Conservation (phyloP, 2,329 filamentous ascomycete species). For the Botrytis aclada region DNA sequence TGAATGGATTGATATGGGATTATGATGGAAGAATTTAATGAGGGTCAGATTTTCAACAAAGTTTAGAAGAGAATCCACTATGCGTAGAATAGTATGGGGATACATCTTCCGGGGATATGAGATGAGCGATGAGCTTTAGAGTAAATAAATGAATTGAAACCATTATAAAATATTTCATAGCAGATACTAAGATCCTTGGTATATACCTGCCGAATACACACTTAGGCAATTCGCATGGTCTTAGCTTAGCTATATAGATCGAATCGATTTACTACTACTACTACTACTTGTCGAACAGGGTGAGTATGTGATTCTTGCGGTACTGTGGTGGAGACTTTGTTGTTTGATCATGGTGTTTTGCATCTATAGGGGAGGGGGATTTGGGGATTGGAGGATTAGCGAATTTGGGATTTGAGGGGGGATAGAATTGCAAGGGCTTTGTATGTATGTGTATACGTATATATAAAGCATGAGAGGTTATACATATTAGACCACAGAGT, state of each 20-base stretch:
- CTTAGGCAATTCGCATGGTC: too few relatives aligned
- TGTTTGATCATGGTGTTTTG: not conserved
- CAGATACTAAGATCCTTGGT: not conserved
- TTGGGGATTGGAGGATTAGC: too few relatives aligned
- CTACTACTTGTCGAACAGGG: not conserved
- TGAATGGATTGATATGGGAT: not conserved
- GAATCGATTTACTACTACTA: too few relatives aligned
- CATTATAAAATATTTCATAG: not conserved
- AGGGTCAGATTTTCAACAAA: not conserved
- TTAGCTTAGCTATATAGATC: too few relatives aligned
- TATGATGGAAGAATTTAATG: not conserved
- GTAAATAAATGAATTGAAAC: not conserved
- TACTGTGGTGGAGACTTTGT: not conserved
- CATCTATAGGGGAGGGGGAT: too few relatives aligned
- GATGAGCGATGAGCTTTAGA: not conserved
- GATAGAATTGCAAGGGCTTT: too few relatives aligned
- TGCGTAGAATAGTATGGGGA: not conserved
- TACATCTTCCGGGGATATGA: not conserved
- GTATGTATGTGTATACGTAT: too few relatives aligned
- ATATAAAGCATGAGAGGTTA: too few relatives aligned
- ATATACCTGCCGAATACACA: not conserved
- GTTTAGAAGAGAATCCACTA: not conserved
- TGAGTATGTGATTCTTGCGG: not conserved
- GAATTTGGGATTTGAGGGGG: too few relatives aligned
- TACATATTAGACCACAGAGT: too few relatives aligned